Percentiles rank a stretch among this genome's conserved stretches.
These are phyloP conservation scores for Inga laurina DNA, from an alignment of 306 rosid genomes.

Conservation along the genomic window DNA sequence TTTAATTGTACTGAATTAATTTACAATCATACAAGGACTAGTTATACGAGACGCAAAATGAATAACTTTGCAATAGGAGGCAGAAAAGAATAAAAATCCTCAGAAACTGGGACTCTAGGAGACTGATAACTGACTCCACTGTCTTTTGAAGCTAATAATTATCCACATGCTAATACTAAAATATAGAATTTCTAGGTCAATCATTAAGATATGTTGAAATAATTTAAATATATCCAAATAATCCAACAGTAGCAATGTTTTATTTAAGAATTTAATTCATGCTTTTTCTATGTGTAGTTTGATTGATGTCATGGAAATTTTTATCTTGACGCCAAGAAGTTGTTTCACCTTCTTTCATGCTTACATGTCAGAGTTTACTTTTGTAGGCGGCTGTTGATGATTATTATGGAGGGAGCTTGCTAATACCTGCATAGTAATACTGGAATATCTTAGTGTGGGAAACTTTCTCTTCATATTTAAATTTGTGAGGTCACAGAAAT, in stretches of 20 bases:
- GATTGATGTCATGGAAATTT: neutral
- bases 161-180: too few species aligned
- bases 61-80: too few species aligned
- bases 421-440: conserved; percentile 39
- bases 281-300: conserved; percentile 11
- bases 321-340: neutral
- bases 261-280: conserved; percentile 12
- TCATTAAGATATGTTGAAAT: too few species aligned
- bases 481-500: conserved; percentile 20
- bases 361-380: conserved; percentile 7
- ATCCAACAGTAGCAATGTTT: neutral
- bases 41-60: too few species aligned
- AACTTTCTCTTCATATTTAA: conserved; percentile 17
- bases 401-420: conserved; percentile 80
- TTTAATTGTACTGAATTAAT: too few species aligned
- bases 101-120: too few species aligned
- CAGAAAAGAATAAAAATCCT: too few species aligned
- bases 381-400: conserved; percentile 71
- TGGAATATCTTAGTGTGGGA: conserved; percentile 14
- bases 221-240: too few species aligned
- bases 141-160: too few species aligned
- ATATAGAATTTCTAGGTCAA: too few species aligned
- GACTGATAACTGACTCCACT: too few species aligned
- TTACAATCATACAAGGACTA: too few species aligned
- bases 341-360: neutral